Conservation (phyloP, 768 basidiomycete species). For the Lyophyllum semitale region DNA sequence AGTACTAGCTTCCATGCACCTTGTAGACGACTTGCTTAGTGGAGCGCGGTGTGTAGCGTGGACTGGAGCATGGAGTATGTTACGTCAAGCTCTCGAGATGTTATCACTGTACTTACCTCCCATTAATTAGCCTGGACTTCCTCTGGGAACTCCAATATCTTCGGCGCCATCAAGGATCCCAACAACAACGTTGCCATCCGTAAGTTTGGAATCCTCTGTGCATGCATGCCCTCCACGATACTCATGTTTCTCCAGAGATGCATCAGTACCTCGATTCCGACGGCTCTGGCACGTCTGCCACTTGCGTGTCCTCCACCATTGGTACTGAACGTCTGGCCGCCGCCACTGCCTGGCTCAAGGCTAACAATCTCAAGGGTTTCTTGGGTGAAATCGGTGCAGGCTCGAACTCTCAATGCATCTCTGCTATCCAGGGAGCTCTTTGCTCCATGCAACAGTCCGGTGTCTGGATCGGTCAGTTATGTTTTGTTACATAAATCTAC, state of each 20-base stretch:
- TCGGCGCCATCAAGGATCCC: conserved; percentile 55
- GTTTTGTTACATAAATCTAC: no score
- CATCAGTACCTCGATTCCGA: conserved; percentile 73
- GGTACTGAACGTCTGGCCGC: conserved; percentile 56
- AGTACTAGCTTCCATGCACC: conserved; percentile 9
- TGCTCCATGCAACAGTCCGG: conserved; percentile 60
- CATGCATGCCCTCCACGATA: background rate
- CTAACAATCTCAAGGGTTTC: conserved; percentile 62
- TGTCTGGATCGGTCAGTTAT: conserved; percentile 52
- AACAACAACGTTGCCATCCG: conserved; percentile 63
- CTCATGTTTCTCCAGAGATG: conserved; percentile 46
- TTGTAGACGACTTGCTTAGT: background rate
- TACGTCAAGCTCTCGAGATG: background rate
- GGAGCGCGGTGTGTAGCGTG: conserved; percentile 36
- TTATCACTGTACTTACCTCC: conserved; percentile 4
- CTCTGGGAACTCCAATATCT: conserved; percentile 57
- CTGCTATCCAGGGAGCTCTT: conserved; percentile 54
- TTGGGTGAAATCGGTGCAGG: conserved; percentile 65
- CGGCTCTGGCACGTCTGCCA: conserved; percentile 53
- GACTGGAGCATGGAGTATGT: conserved; percentile 61
- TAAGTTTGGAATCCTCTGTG: conserved; percentile 24
- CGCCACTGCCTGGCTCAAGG: conserved; percentile 61
- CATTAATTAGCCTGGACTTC: conserved; percentile 49
- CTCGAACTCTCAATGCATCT: conserved; percentile 43
- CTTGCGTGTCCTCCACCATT: conserved; percentile 61